Evolutionary conservation across 768 basidiomycete species (phyloP).

Genomic region (Tulasnella sp.): DNA sequence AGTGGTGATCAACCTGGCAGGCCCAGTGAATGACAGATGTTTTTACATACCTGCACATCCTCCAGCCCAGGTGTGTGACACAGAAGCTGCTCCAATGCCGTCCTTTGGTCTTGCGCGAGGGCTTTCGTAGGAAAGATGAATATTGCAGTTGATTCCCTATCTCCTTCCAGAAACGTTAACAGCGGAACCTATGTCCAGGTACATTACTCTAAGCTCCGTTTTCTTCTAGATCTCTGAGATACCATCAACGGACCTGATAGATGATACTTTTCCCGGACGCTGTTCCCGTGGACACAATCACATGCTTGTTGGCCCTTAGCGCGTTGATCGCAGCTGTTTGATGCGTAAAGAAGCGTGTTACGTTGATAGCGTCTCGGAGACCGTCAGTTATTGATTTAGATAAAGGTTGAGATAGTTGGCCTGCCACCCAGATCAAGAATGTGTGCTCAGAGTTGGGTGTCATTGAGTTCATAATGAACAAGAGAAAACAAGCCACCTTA

Average conservation of each 20-base stretch:
- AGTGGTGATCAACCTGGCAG: not conserved
- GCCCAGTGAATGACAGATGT: not conserved
- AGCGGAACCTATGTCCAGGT: slow-evolving; percentile 62
- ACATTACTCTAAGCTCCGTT: not conserved
- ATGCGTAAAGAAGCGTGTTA: slow-evolving; percentile 52
- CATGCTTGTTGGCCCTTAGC: slow-evolving; percentile 47
- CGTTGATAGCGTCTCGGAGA: slow-evolving; percentile 46
- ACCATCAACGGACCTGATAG: slow-evolving; percentile 65
- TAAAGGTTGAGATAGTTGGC: slow-evolving; percentile 41
- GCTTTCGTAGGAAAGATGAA: slow-evolving; percentile 91
- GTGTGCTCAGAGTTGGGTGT: not conserved
- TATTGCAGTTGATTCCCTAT: slow-evolving; percentile 54
- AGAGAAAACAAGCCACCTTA: slow-evolving; percentile 18
- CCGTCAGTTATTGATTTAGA: slow-evolving; percentile 48
- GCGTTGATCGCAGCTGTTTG: slow-evolving; percentile 66
- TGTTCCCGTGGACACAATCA: slow-evolving; percentile 83
- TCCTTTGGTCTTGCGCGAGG: slow-evolving; percentile 78
- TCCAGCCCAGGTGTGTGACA: slow-evolving; percentile 50
- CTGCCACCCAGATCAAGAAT: slow-evolving; percentile 21
- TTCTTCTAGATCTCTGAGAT: not conserved
- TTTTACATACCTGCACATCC: slow-evolving; percentile 39
- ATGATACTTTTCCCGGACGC: slow-evolving; percentile 85
- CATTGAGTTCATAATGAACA: slow-evolving; percentile 24
- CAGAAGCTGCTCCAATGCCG: slow-evolving; percentile 57
- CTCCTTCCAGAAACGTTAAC: slow-evolving; percentile 51